Evolutionary conservation across 768 basidiomycete species (phyloP).

Genomic region (Antrodiella citrinella): DNA sequence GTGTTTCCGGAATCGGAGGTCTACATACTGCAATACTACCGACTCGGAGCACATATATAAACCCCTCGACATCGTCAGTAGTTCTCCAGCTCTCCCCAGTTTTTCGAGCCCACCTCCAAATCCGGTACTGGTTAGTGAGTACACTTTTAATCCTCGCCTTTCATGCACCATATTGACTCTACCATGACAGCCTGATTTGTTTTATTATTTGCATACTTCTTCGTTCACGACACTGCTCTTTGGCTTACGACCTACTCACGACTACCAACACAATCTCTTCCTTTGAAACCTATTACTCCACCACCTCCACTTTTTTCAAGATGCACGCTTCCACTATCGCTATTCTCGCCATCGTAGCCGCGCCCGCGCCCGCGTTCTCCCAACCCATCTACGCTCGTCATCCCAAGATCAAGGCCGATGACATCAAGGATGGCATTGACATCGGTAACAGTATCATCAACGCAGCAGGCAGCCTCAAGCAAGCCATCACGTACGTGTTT

Average conservation of each 20-base stretch:
- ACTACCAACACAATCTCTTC: no score
- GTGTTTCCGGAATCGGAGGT: no score
- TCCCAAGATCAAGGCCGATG: not conserved
- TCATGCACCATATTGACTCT: not conserved
- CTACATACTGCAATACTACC: no score
- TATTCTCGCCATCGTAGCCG: not conserved
- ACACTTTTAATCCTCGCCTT: not conserved
- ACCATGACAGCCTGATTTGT: not conserved
- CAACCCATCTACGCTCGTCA: not conserved
- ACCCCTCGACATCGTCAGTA: no score
- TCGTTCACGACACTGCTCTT: not conserved
- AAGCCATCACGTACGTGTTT: not conserved
- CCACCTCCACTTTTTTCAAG: not conserved
- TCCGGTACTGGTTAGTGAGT: not conserved
- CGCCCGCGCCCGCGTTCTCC: not conserved
- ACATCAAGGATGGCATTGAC: no score
- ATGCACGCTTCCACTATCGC: not conserved
- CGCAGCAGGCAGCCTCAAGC: not conserved
- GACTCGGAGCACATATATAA: no score
- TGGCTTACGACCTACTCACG: no score
- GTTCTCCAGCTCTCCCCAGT: no score
- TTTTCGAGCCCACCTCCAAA: not conserved
- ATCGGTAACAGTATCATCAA: no score
- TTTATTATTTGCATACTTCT: not conserved
- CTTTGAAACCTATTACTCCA: not conserved